Conservation (phyloP, 495 filamentous ascomycete genomes). For the Podospora comata region DNA sequence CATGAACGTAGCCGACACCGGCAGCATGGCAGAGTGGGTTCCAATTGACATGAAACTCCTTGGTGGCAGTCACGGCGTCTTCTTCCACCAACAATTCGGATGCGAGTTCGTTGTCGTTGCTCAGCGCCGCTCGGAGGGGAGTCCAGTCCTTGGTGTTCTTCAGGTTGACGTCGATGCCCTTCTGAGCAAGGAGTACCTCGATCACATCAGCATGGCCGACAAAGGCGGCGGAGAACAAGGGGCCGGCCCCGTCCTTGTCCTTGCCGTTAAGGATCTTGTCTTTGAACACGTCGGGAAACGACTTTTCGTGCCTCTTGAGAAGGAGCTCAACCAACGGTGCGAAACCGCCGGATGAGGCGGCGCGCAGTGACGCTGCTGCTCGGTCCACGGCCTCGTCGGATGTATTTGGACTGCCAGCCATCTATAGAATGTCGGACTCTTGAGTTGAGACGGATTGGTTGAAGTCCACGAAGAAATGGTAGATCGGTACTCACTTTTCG, state of each 20-base stretch:
- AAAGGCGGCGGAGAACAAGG: background rate
- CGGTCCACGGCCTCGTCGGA: background rate
- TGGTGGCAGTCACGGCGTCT: background rate
- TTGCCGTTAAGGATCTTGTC: background rate
- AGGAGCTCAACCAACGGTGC: background rate
- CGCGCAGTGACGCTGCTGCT: background rate
- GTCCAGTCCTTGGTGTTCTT: background rate
- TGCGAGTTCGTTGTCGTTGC: background rate
- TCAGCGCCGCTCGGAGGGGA: background rate
- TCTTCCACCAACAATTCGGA: conserved; percentile 6
- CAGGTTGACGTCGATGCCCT: conserved; percentile 1
- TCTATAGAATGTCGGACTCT: no score
- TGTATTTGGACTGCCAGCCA: no score
- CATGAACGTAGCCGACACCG: background rate
- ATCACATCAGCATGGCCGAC: background rate
- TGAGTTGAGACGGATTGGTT: no score
- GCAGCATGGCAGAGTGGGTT: conserved; percentile 1
- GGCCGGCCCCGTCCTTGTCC: background rate
- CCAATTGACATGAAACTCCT: background rate
- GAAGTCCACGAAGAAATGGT: no score
- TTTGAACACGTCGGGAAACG: background rate
- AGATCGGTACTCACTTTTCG: no score
- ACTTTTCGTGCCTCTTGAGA: background rate
- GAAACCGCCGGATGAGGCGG: background rate
- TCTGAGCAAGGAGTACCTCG: conserved; percentile 3